Percentiles rank a stretch among this genome's conserved stretches.
Conservation (phyloP, 306 rosid genomes). For the Castanea sativa region DNA sequence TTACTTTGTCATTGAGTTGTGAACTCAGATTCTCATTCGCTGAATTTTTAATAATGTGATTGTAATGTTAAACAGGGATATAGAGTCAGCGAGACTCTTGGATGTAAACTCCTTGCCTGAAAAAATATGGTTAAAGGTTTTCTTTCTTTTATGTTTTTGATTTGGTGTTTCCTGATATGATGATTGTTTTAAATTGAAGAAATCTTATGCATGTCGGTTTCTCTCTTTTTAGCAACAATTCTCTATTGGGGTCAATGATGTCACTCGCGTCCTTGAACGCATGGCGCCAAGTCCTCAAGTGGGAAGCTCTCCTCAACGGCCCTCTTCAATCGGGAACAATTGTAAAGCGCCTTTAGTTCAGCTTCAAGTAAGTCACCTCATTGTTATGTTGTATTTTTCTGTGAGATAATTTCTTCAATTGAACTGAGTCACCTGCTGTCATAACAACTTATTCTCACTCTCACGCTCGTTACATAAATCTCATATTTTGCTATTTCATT, state of each 20-base stretch:
- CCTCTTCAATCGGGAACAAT: conserved; percentile 20
- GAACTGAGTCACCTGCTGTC: not conserved
- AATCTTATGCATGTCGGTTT: not conserved
- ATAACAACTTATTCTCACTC: not conserved
- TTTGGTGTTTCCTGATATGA: not conserved
- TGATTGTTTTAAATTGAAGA: not conserved
- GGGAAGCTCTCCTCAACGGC: conserved; percentile 18
- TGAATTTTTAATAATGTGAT: not conserved
- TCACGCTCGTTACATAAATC: not conserved
- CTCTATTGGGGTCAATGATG: conserved; percentile 82
- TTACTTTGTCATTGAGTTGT: not conserved
- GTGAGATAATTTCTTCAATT: not conserved
- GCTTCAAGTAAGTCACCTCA: conserved; percentile 55
- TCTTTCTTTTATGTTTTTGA: conserved; percentile 1
- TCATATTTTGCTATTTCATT: not conserved
- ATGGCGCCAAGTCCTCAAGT: conserved; percentile 48
- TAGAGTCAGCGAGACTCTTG: conserved; percentile 39
- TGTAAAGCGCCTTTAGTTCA: conserved; percentile 30
- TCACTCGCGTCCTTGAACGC: conserved; percentile 74
- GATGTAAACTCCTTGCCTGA: conserved; percentile 64
- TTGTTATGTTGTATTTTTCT: not conserved
- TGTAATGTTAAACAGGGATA: conserved; percentile 39
- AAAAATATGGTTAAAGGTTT: conserved; percentile 78
- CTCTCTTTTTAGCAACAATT: conserved; percentile 59
- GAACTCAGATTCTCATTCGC: not conserved